Evolutionary conservation across 1,139 yeast species (phyloP).

Genomic region (Torulaspora pretoriensis): DNA sequence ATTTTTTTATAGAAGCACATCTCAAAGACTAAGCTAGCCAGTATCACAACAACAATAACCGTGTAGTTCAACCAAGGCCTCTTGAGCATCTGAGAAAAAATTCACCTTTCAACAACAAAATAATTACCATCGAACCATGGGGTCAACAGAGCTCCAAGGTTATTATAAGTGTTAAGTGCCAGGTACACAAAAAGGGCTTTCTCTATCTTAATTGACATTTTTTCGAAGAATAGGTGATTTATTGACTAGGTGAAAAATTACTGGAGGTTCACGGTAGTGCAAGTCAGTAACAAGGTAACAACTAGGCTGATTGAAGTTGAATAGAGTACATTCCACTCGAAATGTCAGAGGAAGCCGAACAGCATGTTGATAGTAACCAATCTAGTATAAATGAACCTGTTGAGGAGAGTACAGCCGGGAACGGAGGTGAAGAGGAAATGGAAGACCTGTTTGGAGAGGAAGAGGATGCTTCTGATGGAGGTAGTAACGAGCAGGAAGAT

Average conservation of each 20-base stretch:
- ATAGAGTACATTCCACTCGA: not conserved
- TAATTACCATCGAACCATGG: not conserved
- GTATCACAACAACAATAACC: conserved; percentile 6
- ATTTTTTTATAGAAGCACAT: conserved; percentile 18
- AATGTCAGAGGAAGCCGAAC: conserved; percentile 3
- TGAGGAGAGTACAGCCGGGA: conserved; percentile 4
- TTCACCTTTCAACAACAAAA: not conserved
- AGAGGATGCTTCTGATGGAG: conserved; percentile 34
- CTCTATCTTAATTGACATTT: not conserved
- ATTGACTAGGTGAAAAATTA: not conserved
- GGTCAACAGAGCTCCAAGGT: not conserved
- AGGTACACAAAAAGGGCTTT: not conserved
- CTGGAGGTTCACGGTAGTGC: not conserved
- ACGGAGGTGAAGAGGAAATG: conserved; percentile 23
- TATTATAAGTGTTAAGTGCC: not conserved
- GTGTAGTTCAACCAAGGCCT: conserved; percentile 6
- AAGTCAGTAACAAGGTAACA: not conserved
- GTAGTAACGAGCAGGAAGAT: conserved; percentile 23
- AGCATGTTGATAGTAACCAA: not conserved
- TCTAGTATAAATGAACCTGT: not conserved
- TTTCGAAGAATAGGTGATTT: not conserved
- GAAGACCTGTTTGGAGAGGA: conserved; percentile 51
- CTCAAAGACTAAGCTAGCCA: conserved; percentile 12
- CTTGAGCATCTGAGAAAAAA: conserved; percentile 3
- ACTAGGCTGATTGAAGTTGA: not conserved